Evolutionary conservation across 2,329 filamentous ascomycete species (phyloP).

Genomic region (Furcasterigmium furcatum): DNA sequence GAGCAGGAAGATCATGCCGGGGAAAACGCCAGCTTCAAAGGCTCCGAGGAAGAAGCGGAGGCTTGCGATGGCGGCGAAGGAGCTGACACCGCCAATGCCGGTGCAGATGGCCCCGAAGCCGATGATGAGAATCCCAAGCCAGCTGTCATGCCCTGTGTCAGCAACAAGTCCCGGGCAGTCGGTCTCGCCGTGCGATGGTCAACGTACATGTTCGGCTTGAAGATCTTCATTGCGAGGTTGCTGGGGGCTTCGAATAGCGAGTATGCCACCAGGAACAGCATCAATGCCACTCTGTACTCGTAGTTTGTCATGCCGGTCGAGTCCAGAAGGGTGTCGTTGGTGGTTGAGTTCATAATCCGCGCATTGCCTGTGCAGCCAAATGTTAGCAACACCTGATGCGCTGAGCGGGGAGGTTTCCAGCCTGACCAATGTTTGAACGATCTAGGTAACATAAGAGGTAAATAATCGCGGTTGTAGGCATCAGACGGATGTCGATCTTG

Average conservation of each 20-base stretch:
- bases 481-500: conserved; percentile 61
- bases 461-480: conserved; percentile 60
- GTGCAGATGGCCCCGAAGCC: conserved; percentile 1
- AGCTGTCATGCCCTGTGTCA: conserved; percentile 21
- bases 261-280: conserved; percentile 53
- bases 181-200: too few species aligned
- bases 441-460: conserved; percentile 66
- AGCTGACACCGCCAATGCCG: not conserved
- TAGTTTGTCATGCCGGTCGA: conserved; percentile 59
- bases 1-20: conserved; percentile 57
- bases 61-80: conserved; percentile 20
- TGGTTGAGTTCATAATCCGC: conserved; percentile 60
- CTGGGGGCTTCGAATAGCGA: conserved; percentile 17
- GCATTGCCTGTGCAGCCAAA: conserved; percentile 44
- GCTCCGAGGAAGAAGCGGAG: conserved; percentile 49
- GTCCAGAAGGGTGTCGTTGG: conserved; percentile 58
- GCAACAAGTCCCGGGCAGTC: too few species aligned
- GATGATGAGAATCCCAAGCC: conserved; percentile 34
- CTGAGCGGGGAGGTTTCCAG: not conserved
- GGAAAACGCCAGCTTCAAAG: conserved; percentile 57
- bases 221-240: conserved; percentile 16
- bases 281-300: conserved; percentile 57
- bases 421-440: conserved; percentile 60
- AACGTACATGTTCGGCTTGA: conserved; percentile 7
- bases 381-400: not conserved